Base-by-base conservation (phyloP, 2,329 filamentous ascomycete species). In the Trichoderma breve region DNA sequence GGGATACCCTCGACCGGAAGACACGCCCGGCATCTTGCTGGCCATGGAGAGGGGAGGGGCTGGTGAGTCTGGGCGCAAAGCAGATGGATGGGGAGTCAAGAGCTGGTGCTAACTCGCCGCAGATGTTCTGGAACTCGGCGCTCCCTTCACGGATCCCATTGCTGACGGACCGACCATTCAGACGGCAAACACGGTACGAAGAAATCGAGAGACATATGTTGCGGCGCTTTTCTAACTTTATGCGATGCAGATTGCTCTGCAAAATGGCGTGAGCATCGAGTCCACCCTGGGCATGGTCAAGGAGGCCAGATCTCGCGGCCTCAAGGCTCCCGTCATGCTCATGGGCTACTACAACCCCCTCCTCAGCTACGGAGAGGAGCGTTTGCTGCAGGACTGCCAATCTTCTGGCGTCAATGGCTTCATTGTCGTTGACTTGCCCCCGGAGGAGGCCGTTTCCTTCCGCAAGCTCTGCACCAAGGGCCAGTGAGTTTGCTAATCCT, bases 291-390 rank as follows among this genome's bases (percentile, higher is more conserved):
- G 92, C 78, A 95, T 97, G 87, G 92, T 98, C 73, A 91, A 92
- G 77, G 89, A 92, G 74, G 94, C 95, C 61, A 88, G 96, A 78
- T 87, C 88, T 76, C 88, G 87, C 74, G 96, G 96, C 55, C 86
- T 98, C 70, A 91, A 88, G 78, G 90, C 92, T 1, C 96, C 96
- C 0, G 89, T 99, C 55, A 84, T 99, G 79, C 88, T 99, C 75
- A 99, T 99, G 96, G 96, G 96, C 78, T 99, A 99, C 88, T 99
- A 97, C 85, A 99, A 99, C 85, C 96, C 96, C 1, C 87, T 98
- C 73, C 86, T 98, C 73, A 93, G 92, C 78, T 99, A 98, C 80
- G 96, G 96, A 69, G 96, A 99, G 84, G 94, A 97, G 84, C 89
- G 88, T 73, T 90, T 98, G 82, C 86, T 99, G 70, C 87, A 90